Base-by-base conservation (phyloP, 768 basidiomycete genomes). In the Calocera viscosa region DNA sequence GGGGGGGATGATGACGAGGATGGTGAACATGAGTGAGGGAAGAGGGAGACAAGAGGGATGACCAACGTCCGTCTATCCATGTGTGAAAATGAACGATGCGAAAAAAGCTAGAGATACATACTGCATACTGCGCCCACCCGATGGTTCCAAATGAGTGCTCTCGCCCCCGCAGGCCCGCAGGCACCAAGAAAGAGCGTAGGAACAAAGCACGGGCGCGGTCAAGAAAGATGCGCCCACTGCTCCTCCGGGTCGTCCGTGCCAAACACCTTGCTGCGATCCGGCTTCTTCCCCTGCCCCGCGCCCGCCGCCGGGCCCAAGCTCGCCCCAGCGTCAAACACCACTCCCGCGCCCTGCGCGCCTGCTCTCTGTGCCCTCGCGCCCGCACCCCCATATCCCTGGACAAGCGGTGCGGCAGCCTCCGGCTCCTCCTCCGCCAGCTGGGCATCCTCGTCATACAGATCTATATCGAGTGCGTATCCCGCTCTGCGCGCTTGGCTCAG, bases 361-460 rank as follows among this genome's bases (percentile, higher is more conserved):
- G n/a, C 26, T 10, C 7, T 60, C 30, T 47, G 43, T 47, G 19
- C 43, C 24, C 24, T 24, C 24, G 8, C 19, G 43, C 43, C 8
- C 16, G 8, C 16, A 17, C 2, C 26, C 24, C 26, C 24, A 28
- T 60, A 22, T 19, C 24, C 19, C 19, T 11, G 53, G 11, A 60
- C 30, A 2, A 64, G n/a, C 26, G 53, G 53, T 26, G 14, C 26
- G 10, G 53, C 53, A 14, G 53, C 69, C 34, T 63, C 64, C 22
- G 65, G 43, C 24, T 68, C 30, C 22, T 68, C 32, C 35, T 70
- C 69, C 32, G 40, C 64, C 12, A 68, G 41, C 63, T 66, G 64
- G 3, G 77, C 76, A 67, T 80, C 78, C 43, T 76, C 75, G 69
- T 79, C 78, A 53, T 76, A 75, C 19, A 78, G 70, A 66, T 79